Base-by-base conservation (phyloP, 495 filamentous ascomycete species). In the Aspergillus steynii region DNA sequence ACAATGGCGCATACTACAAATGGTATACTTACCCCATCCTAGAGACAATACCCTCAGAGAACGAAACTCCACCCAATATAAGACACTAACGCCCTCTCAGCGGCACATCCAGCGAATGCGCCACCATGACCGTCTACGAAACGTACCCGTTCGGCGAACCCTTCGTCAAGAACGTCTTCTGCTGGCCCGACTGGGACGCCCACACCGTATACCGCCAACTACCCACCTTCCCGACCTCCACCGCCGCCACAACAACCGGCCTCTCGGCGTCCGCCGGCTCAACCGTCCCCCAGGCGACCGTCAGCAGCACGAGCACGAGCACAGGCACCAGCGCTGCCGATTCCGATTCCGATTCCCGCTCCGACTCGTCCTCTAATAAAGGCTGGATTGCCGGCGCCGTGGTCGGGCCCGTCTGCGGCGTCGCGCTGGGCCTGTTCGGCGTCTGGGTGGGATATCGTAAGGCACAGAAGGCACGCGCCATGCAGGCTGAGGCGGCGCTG, bases 301-400 rank as follows among this genome's bases (percentile, higher is more conserved):
- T 12, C 47, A 49, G n/a, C 15, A 49, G 26, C 26, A 49, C 47
- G n/a, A 27, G 47, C 26, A 49, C 7, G 5, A 49, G 26, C 26
- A 49, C 47, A 5, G 14, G 47, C 26, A 49, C 7, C 47, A 49
- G 15, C n/a, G 15, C 1, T 9, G 31, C 31, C 1, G 26, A 27
- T n/a, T 20, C n/a, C 47, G 47, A 49, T 12, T n/a, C n/a, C 5
- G 47, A 49, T 12, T n/a, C n/a, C 5, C 7, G 15, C 26, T 20
- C n/a, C 1, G 7, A 8, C 47, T 10, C 6, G 1, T 12, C 47
- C 26, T 20, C n/a, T 4, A 49, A 49, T 5, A 49, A 49, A 12
- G 47, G n/a, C 26, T 49, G 47, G 26, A 49, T 49, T 49, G 47
- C 47, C n/a, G 47, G 47, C 47, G 47, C 26, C n/a, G 47, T 49